A percentile compares a stretch with the other conserved stretches of the same genome.
Conservation (phyloP, 177 flowering plant species). For the Vitis hybrid region DNA sequence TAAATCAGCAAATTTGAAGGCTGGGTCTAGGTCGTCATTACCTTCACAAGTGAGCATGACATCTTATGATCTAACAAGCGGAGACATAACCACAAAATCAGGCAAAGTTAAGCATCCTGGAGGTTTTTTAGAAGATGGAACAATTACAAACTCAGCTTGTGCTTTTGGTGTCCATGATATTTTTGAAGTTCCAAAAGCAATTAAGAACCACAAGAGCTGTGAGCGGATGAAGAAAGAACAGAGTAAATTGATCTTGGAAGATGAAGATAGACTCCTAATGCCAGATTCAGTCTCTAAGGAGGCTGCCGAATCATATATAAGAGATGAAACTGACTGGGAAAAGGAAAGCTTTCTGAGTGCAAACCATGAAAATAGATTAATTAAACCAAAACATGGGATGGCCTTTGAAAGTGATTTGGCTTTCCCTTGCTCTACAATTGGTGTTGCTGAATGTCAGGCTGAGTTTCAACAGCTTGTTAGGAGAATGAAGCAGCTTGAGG, state of each 20-base stretch:
- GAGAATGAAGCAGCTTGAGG: slow-evolving; percentile 51
- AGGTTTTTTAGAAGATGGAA: slow-evolving; percentile 13
- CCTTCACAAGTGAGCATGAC: slow-evolving; percentile 15
- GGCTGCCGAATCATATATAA: slow-evolving; percentile 1
- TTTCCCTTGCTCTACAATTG: slow-evolving; percentile 15
- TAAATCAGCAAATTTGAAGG: slow-evolving; percentile 13
- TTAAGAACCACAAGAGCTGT: slow-evolving; percentile 12
- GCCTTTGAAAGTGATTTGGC: slow-evolving; percentile 15
- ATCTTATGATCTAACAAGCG: slow-evolving; percentile 9
- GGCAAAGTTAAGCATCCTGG: slow-evolving; percentile 12
- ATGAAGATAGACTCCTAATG: slow-evolving; percentile 29
- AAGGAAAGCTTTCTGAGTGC: slow-evolving; percentile 20
- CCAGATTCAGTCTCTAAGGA: slow-evolving; percentile 22
- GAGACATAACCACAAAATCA: slow-evolving; percentile 5
- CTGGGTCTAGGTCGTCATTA: slow-evolving; percentile 21
- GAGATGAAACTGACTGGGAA: slow-evolving; percentile 21
- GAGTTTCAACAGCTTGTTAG: slow-evolving; percentile 36
- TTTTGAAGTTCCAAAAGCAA: slow-evolving; percentile 61
- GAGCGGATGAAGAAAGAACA: slow-evolving; percentile 17
- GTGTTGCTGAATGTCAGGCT: slow-evolving; percentile 21
- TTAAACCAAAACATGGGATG: slow-evolving; percentile 21
- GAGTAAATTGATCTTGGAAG: slow-evolving; percentile 22
- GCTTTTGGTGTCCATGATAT: slow-evolving; percentile 52
- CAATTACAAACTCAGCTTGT: slow-evolving; percentile 9
- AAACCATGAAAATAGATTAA: slow-evolving; percentile 13